Conservation (phyloP, 1,284 basidiomycete genomes). For the Anthracocystis walkeri region DNA sequence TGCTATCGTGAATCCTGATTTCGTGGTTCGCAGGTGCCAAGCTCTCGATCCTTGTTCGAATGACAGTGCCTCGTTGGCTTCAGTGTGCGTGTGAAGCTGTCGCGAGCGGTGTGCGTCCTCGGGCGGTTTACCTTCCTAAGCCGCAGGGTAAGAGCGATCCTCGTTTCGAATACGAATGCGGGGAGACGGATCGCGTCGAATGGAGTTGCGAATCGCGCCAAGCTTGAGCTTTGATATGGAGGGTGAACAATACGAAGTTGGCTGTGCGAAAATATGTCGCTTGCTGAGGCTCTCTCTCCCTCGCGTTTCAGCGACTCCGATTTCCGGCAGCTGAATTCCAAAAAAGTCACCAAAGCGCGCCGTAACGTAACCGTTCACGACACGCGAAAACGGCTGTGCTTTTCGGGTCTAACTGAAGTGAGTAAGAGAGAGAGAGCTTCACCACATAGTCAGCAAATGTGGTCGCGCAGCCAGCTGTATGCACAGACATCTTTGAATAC, state of each 20-base stretch:
- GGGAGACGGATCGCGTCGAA: background rate
- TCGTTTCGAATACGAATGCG: background rate
- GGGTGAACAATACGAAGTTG: background rate
- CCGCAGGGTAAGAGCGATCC: too few relatives aligned
- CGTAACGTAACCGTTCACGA: background rate
- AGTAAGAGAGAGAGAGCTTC: background rate
- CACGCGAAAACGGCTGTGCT: background rate
- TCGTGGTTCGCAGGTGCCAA: too few relatives aligned
- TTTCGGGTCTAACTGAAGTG: background rate
- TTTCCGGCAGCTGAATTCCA: constrained; percentile 5
- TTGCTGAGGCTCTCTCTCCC: constrained; percentile 1
- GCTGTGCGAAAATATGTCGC: background rate
- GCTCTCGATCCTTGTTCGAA: too few relatives aligned
- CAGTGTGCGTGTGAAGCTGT: too few relatives aligned
- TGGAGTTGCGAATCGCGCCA: background rate
- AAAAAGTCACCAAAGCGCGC: constrained; percentile 5
- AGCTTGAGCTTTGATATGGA: constrained; percentile 3
- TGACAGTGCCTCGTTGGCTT: too few relatives aligned
- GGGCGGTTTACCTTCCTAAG: too few relatives aligned
- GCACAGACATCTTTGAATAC: background rate
- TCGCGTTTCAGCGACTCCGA: constrained; percentile 6
- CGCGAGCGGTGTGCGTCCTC: too few relatives aligned
- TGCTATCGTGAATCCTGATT: too few relatives aligned
- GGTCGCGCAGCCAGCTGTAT: too few relatives aligned
- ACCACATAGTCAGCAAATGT: background rate